Conservation (phyloP, 805 yeast genomes). For the Peterozyma xylosa region DNA sequence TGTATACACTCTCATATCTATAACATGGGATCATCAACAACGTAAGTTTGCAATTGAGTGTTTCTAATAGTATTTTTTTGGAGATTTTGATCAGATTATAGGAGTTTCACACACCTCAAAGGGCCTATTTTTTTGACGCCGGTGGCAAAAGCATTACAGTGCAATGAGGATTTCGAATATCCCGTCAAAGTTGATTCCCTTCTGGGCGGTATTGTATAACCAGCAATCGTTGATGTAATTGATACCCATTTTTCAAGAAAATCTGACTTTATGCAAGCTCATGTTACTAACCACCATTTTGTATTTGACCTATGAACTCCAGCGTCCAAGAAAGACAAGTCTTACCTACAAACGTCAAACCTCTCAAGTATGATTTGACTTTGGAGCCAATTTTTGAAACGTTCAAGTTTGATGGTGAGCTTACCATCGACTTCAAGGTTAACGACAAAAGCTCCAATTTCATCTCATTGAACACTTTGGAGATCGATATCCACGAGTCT, state of each 20-base stretch:
- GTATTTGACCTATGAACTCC: too few species aligned
- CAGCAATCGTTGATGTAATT: neutral
- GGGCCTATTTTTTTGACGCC: too few species aligned
- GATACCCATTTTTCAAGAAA: neutral
- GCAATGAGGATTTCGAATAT: too few species aligned
- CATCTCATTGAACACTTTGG: slow-evolving; percentile 54
- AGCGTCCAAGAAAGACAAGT: slow-evolving; percentile 17
- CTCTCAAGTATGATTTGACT: slow-evolving; percentile 60
- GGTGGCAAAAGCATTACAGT: too few species aligned
- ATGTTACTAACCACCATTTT: neutral
- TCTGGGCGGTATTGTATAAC: too few species aligned
- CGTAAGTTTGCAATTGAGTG: too few species aligned
- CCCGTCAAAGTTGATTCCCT: too few species aligned
- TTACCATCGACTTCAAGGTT: slow-evolving; percentile 46
- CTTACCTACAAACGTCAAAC: slow-evolving; percentile 63
- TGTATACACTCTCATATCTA: too few species aligned
- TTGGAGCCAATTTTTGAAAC: slow-evolving; percentile 54
- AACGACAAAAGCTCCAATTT: slow-evolving; percentile 32
- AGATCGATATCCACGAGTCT: slow-evolving; percentile 53
- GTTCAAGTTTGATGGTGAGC: slow-evolving; percentile 52
- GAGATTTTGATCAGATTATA: too few species aligned
- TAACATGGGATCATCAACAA: too few species aligned
- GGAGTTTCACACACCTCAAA: too few species aligned
- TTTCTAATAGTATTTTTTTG: too few species aligned
- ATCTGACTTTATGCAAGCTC: neutral